phyloP scores from a whole-genome alignment of 768 basidiomycete species.

The Rossbeevera mucosa region DNA sequence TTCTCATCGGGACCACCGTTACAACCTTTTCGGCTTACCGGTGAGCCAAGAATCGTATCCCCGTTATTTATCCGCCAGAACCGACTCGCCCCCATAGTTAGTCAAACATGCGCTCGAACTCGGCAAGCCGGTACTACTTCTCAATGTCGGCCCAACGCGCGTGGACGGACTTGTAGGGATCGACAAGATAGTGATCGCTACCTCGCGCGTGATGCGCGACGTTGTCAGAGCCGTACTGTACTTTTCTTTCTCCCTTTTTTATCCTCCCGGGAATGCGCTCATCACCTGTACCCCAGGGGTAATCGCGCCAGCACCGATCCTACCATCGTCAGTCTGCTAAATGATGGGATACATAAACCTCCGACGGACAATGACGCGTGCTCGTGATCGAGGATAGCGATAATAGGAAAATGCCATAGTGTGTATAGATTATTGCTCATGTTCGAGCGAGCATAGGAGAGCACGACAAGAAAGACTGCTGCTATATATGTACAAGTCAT shows the following conservation, averaged over 20 bases:
- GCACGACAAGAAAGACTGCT: background rate
- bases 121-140: slow-evolving; percentile 71
- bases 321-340: slow-evolving; percentile 47
- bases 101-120: slow-evolving; percentile 74
- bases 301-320: slow-evolving; percentile 39
- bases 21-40: slow-evolving; percentile 92
- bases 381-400: slow-evolving; percentile 3
- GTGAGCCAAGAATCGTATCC: slow-evolving; percentile 32
- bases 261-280: background rate
- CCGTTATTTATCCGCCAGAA: background rate
- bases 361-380: slow-evolving; percentile 32
- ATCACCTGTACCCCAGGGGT: slow-evolving; percentile 38
- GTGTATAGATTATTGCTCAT: slow-evolving; percentile 28
- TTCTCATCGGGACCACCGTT: slow-evolving; percentile 85
- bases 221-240: slow-evolving; percentile 60
- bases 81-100: slow-evolving; percentile 42
- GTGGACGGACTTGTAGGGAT: slow-evolving; percentile 68
- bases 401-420: slow-evolving; percentile 24
- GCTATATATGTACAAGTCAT: slow-evolving; percentile 30
- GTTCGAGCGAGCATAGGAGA: slow-evolving; percentile 19
- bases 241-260: slow-evolving; percentile 25
- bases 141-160: slow-evolving; percentile 87
- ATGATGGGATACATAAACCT: slow-evolving; percentile 56
- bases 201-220: slow-evolving; percentile 67
- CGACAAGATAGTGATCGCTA: slow-evolving; percentile 75